Evolutionary conservation across 2,329 filamentous ascomycete species (phyloP), one percentile per base, ranked within the genome.

Genomic region (Parastagonospora avenae): DNA sequence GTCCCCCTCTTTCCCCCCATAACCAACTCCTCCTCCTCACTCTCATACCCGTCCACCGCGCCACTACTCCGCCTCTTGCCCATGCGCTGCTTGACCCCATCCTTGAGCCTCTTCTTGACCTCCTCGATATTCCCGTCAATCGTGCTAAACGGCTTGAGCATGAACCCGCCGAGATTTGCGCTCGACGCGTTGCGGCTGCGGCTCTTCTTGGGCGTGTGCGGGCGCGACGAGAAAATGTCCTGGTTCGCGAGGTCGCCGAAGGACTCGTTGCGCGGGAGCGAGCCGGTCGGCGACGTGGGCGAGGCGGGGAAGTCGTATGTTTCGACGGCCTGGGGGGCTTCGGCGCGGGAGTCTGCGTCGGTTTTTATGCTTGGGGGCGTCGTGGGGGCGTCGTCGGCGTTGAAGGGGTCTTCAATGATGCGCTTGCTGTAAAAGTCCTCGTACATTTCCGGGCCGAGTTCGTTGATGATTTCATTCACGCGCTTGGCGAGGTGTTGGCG

Each of bases 391-490:
- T 48, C 49, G 19, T 56, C 41, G 37, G 48, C 40, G 8, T 61
- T 55, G 51, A 72, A 72, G 2, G 73, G 70, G 37, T 74, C 70
- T n/a, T 67, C 59, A 42, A 76, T 63, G 46, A 76, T 74, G 43
- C 74, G 70, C 31, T 73, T 70, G 3, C 66, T 65, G 50, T 76
- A 67, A 51, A 76, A 99, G 77, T 99, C 94, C n/a, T 92, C 88
- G 77, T 95, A 99, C 79, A 99, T 88, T 70, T 97, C 92, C 0
- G 94, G 94, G 0, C 94, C 94, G 10, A 99, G 85, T 14, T 90
- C 91, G 75, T 99, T 97, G 80, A 99, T 96, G 40, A 96, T 82
- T 2, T 94, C 86, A 1, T 92, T 96, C 33, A 99, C 92, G 68
- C 94, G 85, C 8, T 84, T 81, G 50, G 90, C 90, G 40, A 99